Evolutionary conservation across 768 basidiomycete species (phyloP), one percentile per base, ranked within the genome.

Genomic region (Tricholoma furcatifolium): DNA sequence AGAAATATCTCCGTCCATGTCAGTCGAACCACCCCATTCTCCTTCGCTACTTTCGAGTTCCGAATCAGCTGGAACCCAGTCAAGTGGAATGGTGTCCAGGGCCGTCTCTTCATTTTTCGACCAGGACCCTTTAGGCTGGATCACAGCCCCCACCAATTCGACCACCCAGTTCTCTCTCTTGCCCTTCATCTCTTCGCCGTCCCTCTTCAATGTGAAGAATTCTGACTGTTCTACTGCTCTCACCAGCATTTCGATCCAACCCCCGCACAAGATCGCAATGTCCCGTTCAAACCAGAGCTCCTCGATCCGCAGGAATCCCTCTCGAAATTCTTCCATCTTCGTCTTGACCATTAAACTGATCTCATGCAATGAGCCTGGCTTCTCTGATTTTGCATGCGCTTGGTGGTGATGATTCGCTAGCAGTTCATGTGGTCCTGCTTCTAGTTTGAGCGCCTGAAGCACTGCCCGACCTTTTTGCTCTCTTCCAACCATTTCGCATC

Each of bases 181-280:
- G 42, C 62, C 67, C 48, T 60, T 65, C 11, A 63, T 60, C n/a
- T 63, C 68, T 20, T 69, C 69, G 12, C 66, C 65, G 4, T 71
- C 71, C 39, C 66, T 67, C 61, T 71, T 70, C 58, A 81, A 57
- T 14, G 62, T 61, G 45, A 81, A 60, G 42, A 70, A 66, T 2
- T 71, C 64, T 24, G 74, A 70, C 31, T 69, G 65, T 35, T 80
- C 77, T 3, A 82, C 68, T 0, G 80, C 79, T 32, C 72, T 67
- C 0, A 81, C 62, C 21, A 85, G 63, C 14, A 78, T 54, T 56
- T 84, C 83, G n/a, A 85, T 71, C 77, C 79, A 82, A 0, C 84
- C 85, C 7, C 83, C 83, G 52, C 85, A 87, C 7, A 74, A 49
- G 2, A 68, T 57, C 0, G 78, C 65, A 44, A 86, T 67, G 0